These are phyloP conservation scores for Venturia carpophila DNA, from an alignment of 2,329 filamentous ascomycete species.

Conservation along the genomic window DNA sequence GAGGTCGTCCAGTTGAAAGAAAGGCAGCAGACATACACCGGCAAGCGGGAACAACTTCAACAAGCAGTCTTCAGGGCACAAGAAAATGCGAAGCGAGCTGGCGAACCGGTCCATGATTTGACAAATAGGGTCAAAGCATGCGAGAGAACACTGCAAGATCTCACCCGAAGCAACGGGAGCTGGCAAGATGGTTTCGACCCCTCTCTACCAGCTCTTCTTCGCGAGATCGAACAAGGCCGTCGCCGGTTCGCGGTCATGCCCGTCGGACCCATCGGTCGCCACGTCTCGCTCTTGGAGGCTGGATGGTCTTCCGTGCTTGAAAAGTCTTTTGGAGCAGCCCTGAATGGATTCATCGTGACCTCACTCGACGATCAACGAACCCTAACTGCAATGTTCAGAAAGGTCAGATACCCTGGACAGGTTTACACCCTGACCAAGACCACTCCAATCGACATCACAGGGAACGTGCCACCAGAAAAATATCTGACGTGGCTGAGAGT, in stretches of 20 bases:
- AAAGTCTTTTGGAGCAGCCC: conserved; percentile 57
- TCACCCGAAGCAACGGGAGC: neutral
- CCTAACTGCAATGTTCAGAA: conserved; percentile 57
- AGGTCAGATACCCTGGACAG: neutral
- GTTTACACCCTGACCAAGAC: neutral
- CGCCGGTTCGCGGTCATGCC: conserved; percentile 60
- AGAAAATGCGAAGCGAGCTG: neutral
- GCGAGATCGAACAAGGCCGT: conserved; percentile 58
- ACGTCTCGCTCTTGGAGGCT: conserved; percentile 68
- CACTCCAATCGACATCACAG: neutral
- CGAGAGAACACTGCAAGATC: neutral
- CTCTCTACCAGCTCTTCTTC: conserved; percentile 5
- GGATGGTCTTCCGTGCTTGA: conserved; percentile 82
- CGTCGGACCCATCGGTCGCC: conserved; percentile 73
- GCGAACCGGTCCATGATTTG: neutral
- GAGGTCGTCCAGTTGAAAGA: conserved; percentile 39
- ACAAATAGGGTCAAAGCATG: neutral
- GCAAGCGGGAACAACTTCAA: conserved; percentile 30
- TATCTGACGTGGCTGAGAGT: conserved; percentile 74
- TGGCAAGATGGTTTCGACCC: conserved; percentile 11
- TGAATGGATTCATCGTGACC: conserved; percentile 75
- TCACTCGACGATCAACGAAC: conserved; percentile 67
- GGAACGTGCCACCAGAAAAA: conserved; percentile 57
- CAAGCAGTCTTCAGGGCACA: conserved; percentile 22
- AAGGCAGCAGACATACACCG: conserved; percentile 36